Conservation (phyloP, 208 protist genomes). For the Hexamita inflata region DNA sequence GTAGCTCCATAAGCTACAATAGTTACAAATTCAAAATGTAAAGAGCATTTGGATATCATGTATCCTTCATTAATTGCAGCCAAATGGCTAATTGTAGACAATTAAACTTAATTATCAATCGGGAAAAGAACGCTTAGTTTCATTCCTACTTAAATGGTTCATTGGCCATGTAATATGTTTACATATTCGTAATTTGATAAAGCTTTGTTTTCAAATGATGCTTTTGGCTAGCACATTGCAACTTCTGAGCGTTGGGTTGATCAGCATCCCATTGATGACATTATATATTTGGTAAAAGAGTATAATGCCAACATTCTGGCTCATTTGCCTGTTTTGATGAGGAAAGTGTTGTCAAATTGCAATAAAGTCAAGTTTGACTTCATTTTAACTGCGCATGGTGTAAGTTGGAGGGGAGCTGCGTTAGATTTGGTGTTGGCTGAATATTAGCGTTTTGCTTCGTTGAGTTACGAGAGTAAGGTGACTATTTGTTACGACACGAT, state of each 20-base stretch:
- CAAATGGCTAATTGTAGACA: constrained; percentile 19
- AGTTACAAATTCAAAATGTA: not conserved
- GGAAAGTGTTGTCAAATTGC: not conserved
- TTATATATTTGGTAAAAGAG: constrained; percentile 2
- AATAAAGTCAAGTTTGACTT: not conserved
- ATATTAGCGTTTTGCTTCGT: not conserved
- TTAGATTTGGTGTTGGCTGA: not conserved
- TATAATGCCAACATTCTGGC: constrained; percentile 22
- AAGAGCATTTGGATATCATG: constrained; percentile 10
- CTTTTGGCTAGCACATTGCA: constrained; percentile 21
- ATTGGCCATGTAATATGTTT: constrained; percentile 6
- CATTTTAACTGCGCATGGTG: constrained; percentile 8
- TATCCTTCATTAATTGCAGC: not conserved
- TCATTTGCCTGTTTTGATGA: not conserved
- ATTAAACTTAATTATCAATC: not conserved
- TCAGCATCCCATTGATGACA: not conserved
- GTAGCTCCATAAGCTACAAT: not conserved
- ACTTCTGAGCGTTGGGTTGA: constrained; percentile 6
- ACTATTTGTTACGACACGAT: constrained; percentile 1
- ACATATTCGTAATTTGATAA: not conserved
- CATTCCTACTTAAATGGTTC: not conserved
- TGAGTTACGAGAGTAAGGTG: not conserved
- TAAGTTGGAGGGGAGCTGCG: not conserved
- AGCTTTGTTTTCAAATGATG: constrained; percentile 17
- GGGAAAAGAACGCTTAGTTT: constrained; percentile 25